Evolutionary conservation across 2,329 filamentous ascomycete species (phyloP).

Genomic region (Beauveria sp.): DNA sequence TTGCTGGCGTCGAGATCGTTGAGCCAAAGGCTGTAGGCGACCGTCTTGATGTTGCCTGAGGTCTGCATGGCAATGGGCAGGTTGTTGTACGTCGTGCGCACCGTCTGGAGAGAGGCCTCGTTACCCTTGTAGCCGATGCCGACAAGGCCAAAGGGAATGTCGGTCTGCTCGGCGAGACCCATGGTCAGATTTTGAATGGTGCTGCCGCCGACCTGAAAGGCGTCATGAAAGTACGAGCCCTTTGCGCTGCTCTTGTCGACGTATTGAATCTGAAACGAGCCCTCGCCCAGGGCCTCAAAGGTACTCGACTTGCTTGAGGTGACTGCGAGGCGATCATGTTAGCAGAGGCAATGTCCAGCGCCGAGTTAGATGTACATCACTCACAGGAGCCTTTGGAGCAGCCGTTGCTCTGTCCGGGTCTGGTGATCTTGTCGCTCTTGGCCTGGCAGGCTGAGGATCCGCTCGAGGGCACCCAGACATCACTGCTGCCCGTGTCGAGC

Average conservation of each 20-base stretch:
- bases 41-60: slow-evolving; percentile 54
- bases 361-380: slow-evolving; percentile 13
- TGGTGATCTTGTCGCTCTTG: slow-evolving; percentile 7
- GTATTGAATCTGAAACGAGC: slow-evolving; percentile 51
- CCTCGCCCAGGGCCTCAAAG: slow-evolving; percentile 33
- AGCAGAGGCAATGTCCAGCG: slow-evolving; percentile 12
- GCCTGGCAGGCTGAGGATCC: slow-evolving; percentile 31
- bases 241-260: slow-evolving; percentile 50
- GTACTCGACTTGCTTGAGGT: slow-evolving; percentile 36
- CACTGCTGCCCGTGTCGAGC: slow-evolving; percentile 58
- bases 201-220: slow-evolving; percentile 45
- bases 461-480: slow-evolving; percentile 50
- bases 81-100: slow-evolving; percentile 40
- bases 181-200: slow-evolving; percentile 48
- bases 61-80: slow-evolving; percentile 58
- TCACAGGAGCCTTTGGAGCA: slow-evolving; percentile 41
- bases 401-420: slow-evolving; percentile 20
- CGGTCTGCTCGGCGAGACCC: slow-evolving; percentile 47
- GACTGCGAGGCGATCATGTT: slow-evolving; percentile 30
- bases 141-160: slow-evolving; percentile 49
- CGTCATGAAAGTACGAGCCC: slow-evolving; percentile 53
- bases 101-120: slow-evolving; percentile 33
- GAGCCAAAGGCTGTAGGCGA: slow-evolving; percentile 65
- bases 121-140: slow-evolving; percentile 53
- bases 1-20: slow-evolving; percentile 52